Conservation (phyloP, 768 basidiomycete genomes). For the Hericium alpestre region DNA sequence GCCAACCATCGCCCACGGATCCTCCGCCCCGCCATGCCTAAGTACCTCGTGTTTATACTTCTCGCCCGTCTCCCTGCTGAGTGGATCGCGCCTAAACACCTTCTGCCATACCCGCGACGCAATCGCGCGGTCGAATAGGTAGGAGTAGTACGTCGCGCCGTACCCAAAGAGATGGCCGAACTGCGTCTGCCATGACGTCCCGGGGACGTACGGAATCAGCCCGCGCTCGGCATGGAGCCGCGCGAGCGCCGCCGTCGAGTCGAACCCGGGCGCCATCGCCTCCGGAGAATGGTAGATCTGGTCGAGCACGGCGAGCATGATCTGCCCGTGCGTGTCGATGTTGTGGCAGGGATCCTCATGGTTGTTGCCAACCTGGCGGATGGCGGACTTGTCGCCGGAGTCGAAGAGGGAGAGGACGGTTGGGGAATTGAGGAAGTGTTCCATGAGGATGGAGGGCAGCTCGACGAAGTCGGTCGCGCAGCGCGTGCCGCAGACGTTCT, state of each 20-base stretch:
- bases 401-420: conserved; percentile 74
- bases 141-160: conserved; percentile 96
- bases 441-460: conserved; percentile 96
- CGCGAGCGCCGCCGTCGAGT: conserved; percentile 61
- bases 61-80: conserved; percentile 70
- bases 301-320: conserved; percentile 80
- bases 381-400: conserved; percentile 30
- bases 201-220: conserved; percentile 71
- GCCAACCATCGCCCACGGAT: conserved; percentile 91
- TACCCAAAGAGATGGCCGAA: conserved; percentile 95
- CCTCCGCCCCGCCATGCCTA: conserved; percentile 75
- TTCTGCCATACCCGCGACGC: conserved; percentile 83
- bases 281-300: conserved; percentile 79
- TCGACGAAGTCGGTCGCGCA: conserved; percentile 99
- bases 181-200: conserved; percentile 90
- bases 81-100: conserved; percentile 58
- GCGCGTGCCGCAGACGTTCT: conserved; percentile 94
- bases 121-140: conserved; percentile 92
- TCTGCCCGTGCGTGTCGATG: conserved; percentile 87
- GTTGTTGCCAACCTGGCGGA: conserved; percentile 47
- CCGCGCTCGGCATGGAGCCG: conserved; percentile 58
- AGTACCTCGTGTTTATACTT: conserved; percentile 69
- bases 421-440: conserved; percentile 86
- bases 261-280: conserved; percentile 45
- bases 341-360: conserved; percentile 68